Conservation (phyloP, 2,329 filamentous ascomycete genomes). For the Tolypocladium amazonense region DNA sequence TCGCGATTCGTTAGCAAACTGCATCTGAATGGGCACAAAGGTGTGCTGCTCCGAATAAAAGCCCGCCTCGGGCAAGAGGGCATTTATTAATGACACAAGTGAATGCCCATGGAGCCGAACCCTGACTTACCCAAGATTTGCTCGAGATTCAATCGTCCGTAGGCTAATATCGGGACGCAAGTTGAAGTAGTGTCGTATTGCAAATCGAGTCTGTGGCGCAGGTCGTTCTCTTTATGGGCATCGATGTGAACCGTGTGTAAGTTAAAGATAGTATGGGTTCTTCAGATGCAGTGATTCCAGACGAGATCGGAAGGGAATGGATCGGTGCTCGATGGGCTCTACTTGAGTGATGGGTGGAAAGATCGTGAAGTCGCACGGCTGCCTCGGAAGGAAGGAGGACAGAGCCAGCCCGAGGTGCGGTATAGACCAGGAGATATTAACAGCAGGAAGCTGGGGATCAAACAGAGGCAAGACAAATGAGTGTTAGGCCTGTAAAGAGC, state of each 20-base stretch:
- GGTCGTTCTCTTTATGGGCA: not conserved
- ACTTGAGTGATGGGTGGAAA: not conserved
- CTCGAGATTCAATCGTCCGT: too few species aligned
- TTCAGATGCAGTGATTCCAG: not conserved
- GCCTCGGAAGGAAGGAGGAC: not conserved
- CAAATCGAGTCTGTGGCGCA: not conserved
- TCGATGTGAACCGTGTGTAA: not conserved
- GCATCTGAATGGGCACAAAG: not conserved
- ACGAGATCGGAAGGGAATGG: not conserved
- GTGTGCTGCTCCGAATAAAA: not conserved
- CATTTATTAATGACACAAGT: not conserved
- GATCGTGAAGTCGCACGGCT: not conserved
- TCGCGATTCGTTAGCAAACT: not conserved
- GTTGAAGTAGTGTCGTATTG: too few species aligned
- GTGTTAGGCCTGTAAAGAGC: conserved; percentile 1
- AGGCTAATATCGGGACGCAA: too few species aligned
- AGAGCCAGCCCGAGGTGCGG: not conserved
- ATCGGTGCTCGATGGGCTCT: not conserved
- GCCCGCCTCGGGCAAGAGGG: not conserved
- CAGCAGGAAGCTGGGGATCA: not conserved
- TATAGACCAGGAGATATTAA: not conserved
- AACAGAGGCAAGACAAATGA: not conserved
- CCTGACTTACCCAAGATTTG: not conserved
- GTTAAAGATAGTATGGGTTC: not conserved
- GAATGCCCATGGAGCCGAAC: not conserved